These are phyloP conservation scores for Daucus carota DNA, from an alignment of 129 eudicot species.

Conservation along the genomic window DH1_v3.0 NC_030385.2:26449501-26450000, in stretches of 20 bases:
- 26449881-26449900: slow-evolving; percentile 98
- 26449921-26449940: slow-evolving; percentile 89
- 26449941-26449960: slow-evolving; percentile 84
- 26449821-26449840: slow-evolving; percentile 95
- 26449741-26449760: too few species aligned
- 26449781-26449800: slow-evolving; percentile 29
- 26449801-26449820: slow-evolving; percentile 95
- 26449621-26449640: slow-evolving; percentile 83
- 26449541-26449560: slow-evolving; percentile 91
- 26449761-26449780: background rate
- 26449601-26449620: slow-evolving; percentile 71
- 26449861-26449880: slow-evolving; percentile 87
- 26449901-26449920: slow-evolving; percentile 93
- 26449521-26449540: slow-evolving; percentile 87
- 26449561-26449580: slow-evolving; percentile 84
- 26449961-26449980: slow-evolving; percentile 82
- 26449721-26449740: too few species aligned
- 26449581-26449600: slow-evolving; percentile 80
- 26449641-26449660: slow-evolving; percentile 22
- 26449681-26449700: slow-evolving; percentile 7
- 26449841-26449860: slow-evolving; percentile 93
- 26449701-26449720: too few species aligned
- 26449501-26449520: slow-evolving; percentile 75
- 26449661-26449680: background rate
- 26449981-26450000: slow-evolving; percentile 96